Evolutionary conservation across 495 filamentous ascomycete genomes (phyloP), one percentile per base, ranked within the genome.

Genomic region (Neurospora discreta): DNA sequence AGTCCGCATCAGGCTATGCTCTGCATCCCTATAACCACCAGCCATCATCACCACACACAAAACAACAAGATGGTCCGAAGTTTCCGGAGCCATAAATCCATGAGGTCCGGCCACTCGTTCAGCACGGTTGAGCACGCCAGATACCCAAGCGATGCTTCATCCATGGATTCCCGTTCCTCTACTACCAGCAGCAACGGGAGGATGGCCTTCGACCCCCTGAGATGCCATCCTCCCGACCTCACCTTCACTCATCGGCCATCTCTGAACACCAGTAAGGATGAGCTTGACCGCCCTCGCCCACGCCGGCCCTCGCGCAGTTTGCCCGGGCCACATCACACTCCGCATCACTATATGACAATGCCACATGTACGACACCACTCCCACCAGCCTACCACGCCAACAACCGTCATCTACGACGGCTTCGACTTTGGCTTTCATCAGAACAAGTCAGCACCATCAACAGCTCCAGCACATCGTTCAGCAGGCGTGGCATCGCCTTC

Each of bases 381-480:
- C 15, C 40, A 60, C 23, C 44, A 39, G 38, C 58, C 16, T 5
- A 69, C 69, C 26, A 52, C 46, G 11, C 41, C 73, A 65, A 70
- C 74, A 20, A 74, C 73, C 23, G 73, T 80, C 26, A 81, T 81
- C 73, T 78, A 81, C 67, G 77, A 73, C 44, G 80, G 80, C 10
- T 81, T 81, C 71, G 80, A 81, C 74, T 81, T 81, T 46, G 78
- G 80, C 68, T 80, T 81, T 68, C 26, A 68, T 15, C 44, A 65
- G 33, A 44, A 68, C 23, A 72, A 72, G 60, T n/a, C 52, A 30
- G 30, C 52, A 16, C 52, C 41, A 68, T 8, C 46, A 41, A 5
- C 52, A 52, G 39, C 30, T 11, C 39, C 41, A 68, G 20, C 44
- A 6, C 46, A 15, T 5, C 67, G 67, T 13, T 8, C 15, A n/a